phyloP scores from a whole-genome alignment of 2,329 filamentous ascomycete species.

The Epichloe coenophiala region DNA sequence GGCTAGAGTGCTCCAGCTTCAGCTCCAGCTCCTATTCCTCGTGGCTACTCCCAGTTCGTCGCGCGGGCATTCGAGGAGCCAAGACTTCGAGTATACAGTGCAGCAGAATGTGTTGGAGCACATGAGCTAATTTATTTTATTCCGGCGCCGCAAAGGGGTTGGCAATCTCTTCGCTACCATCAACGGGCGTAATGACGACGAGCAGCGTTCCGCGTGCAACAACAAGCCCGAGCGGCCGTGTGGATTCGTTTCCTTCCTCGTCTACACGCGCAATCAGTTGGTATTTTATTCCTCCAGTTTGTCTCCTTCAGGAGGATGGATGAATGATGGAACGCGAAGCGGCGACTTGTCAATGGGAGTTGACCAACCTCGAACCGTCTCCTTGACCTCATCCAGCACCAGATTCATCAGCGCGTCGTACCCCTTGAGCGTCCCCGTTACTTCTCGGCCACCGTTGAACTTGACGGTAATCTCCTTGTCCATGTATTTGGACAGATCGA shows the following conservation, averaged over 20 bases:
- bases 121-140: not conserved
- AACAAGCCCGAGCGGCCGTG: constrained; percentile 68
- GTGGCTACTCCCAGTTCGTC: too few species aligned
- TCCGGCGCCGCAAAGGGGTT: constrained; percentile 71
- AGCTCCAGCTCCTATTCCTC: too few species aligned
- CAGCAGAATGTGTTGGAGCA: not conserved
- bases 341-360: not conserved
- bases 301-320: too few species aligned
- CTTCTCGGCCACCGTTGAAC: constrained; percentile 89
- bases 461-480: constrained; percentile 93
- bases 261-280: constrained; percentile 38
- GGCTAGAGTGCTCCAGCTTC: too few species aligned
- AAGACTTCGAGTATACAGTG: not conserved
- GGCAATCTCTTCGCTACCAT: constrained; percentile 89
- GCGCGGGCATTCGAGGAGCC: not conserved
- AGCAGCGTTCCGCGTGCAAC: constrained; percentile 87
- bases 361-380: constrained; percentile 66
- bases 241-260: constrained; percentile 79
- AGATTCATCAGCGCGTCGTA: constrained; percentile 98
- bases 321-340: not conserved
- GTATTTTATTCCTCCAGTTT: too few species aligned
- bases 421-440: constrained; percentile 80
- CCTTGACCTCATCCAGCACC: constrained; percentile 86
- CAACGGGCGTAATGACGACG: constrained; percentile 81
- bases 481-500: constrained; percentile 92